Base-by-base conservation (phyloP, 805 yeast genomes). In the Blastobotrys robertii region DNA sequence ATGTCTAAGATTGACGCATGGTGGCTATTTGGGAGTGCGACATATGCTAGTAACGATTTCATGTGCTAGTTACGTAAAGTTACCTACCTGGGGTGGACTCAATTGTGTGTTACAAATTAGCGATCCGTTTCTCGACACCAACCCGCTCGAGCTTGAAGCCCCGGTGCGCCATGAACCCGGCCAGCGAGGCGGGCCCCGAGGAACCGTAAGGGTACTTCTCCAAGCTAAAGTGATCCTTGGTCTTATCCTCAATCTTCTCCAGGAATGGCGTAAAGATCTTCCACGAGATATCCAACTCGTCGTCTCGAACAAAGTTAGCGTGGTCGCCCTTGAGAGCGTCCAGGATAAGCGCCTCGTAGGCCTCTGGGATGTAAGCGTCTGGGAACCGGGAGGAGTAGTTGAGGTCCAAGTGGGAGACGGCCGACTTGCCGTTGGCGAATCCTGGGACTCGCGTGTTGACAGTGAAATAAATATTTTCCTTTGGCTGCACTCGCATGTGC, bases 291-390 rank as follows among this genome's bases (percentile, higher is more conserved):
- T 88, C 97, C 59, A 92, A 75, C 69, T 92, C 98, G 62, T 92
- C 98, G 61, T 90, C 97, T 68, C 98, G 81, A 30, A 92, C 97
- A 62, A 92, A 92, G 69, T 90, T 90, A 41, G 97, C 84, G 67
- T 92, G 98, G 65, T 88, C 95, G 44, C 94, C 97, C 53, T 77
- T 74, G 59, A 82, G 66, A 50, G 90, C 84, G 65, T 92, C 97
- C 65, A 94, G 78, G 56, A 92, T 85, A 55, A 92, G 76, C 1
- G 96, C 83, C 70, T 92, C 98, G 65, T 92, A 92, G 34, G 97
- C 97, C 70, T 90, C 96, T 37, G 98, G 97, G 57, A 92, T 88
- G 81, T 92, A 83, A 67, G 85, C 82, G 59, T 85, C 82, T 50
- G 83, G 69, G 69, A 82, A 92, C 60, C 97, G 78, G 40, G 72